Evolutionary conservation across 164 flowering plant species (phyloP), one percentile per base, ranked within the genome.

Genomic region (Vitis amurensis): DNA sequence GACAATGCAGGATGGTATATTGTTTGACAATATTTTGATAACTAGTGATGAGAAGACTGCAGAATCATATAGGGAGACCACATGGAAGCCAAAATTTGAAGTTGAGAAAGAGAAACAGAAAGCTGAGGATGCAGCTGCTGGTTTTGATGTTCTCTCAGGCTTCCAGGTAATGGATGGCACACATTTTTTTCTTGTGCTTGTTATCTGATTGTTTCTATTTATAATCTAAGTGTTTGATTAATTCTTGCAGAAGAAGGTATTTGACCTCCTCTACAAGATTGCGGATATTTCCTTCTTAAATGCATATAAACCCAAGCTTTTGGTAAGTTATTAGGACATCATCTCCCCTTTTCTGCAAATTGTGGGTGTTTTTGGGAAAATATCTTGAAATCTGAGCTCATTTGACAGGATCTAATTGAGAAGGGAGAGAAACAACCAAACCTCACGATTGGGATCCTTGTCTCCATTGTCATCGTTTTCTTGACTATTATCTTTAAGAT

Each of bases 1-100:
- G 99, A 93, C 99, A 56, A 93, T 93, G 99, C 99, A 95, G 70
- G 97, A 95, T 81, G 99, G 98, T n/a, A 89, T 95, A n/a, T 63
- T 95, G 83, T 93, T 95, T 74, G 98, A 95, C 81, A 93, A 91
- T 50, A 79, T 95, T 63, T 75, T 95, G 88, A 91, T 95, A 11
- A 81, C 94, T 3, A 68, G 74, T 30, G 87, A 83, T 78, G 98
- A 91, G 73, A 88, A 88, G 76, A 77, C 72, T 68, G 99, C 98
- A 9, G 89, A 77, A 66, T 68, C 87, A n/a, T 80, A 78, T 71
- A 70, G 97, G 74, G 77, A 71, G 65, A 82, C 75, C 8, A 48
- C 77, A 14, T 95, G 99, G 99, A 91, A 91, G 82, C 93, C 91
- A 0, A 95, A 95, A 60, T 93, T 83, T 76, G 86, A 88, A 1